Evolutionary conservation across 257 asterid genomes (phyloP), one percentile per base, ranked within the genome.

Genomic region (Dorcoceras hygrometricum): DNA sequence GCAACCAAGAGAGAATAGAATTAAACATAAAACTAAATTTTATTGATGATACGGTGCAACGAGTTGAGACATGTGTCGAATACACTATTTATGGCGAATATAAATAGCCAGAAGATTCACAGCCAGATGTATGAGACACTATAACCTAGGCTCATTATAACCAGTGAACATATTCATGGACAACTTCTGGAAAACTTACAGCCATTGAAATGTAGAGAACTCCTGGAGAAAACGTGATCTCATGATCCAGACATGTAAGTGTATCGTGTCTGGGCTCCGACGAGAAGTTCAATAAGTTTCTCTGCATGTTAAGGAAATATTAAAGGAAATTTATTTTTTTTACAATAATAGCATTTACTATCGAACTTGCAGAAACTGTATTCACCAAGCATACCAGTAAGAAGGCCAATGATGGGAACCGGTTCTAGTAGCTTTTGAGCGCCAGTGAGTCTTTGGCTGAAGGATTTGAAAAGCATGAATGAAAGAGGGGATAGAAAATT

Each of bases 231-330:
- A 59, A 14, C 51, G 71, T 72, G 75, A 31, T 34, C 20, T 90
- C 81, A 94, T 22, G 99, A 90, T 84, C 99, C 99, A 25, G 99
- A 94, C 96, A 94, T 88, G 87, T 90, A 88, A 46, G 97, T 90
- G 80, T 94, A 90, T 48, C 99, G 87, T 20, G 97, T 90, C 79
- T 94, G 99, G 36, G 96, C 97, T 67, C 99, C 97, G 59, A 77
- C 80, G 6, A 94, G 77, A 62, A 94, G 96, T 70, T 94, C 97
- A 34, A 88, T 81, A 29, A 94, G 77, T 85, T 94, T 94, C 78
- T 89, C 97, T 94, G 83, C 88, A 75, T 23, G 46, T 57, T 3
- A n/a, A 67, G 62, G 51, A 62, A 55, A 26, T 9, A 31, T 16
- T 5, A 46, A 46, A 46, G 19, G 8, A 16, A 0, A 0, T 54